These are phyloP conservation scores for Lecanicillium sp. DNA, from an alignment of 2,329 filamentous ascomycete genomes.

Conservation along the genomic window DNA sequence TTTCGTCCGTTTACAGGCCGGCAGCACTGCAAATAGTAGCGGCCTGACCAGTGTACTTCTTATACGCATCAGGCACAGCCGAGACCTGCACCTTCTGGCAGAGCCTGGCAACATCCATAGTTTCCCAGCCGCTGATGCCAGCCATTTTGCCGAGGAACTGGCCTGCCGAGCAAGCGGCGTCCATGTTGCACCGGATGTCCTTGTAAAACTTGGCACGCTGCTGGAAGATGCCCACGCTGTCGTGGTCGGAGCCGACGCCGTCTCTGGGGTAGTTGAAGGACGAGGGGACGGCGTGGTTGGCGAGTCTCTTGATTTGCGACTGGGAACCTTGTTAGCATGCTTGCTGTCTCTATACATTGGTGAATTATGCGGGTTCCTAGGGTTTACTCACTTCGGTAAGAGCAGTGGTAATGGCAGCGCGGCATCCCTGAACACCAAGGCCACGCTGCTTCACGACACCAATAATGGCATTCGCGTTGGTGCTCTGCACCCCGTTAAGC, in stretches of 20 bases:
- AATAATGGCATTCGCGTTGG: constrained; percentile 1
- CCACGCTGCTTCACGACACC: background rate
- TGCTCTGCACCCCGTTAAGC: constrained; percentile 1
- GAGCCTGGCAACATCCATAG: constrained; percentile 3
- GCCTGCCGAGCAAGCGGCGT: constrained; percentile 9
- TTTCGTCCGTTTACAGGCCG: background rate
- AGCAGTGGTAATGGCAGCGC: constrained; percentile 3
- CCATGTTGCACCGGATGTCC: constrained; percentile 10
- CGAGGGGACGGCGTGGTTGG: constrained; percentile 4
- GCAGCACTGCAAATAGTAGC: background rate
- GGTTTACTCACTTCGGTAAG: constrained; percentile 1
- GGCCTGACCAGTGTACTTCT: background rate
- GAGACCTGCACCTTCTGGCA: constrained; percentile 2
- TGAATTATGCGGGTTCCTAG: background rate
- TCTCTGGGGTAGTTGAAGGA: constrained; percentile 8
- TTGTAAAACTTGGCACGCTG: constrained; percentile 10
- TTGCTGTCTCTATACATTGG: background rate
- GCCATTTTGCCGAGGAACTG: constrained; percentile 8
- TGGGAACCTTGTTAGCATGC: background rate
- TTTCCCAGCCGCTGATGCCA: constrained; percentile 4
- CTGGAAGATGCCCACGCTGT: constrained; percentile 12
- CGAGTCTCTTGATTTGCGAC: constrained; percentile 8
- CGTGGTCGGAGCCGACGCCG: constrained; percentile 7
- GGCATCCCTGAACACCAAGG: constrained; percentile 1
- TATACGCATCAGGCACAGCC: constrained; percentile 3